Conservation (phyloP, 1,284 basidiomycete species). For the Rhizoctonia solani region DNA sequence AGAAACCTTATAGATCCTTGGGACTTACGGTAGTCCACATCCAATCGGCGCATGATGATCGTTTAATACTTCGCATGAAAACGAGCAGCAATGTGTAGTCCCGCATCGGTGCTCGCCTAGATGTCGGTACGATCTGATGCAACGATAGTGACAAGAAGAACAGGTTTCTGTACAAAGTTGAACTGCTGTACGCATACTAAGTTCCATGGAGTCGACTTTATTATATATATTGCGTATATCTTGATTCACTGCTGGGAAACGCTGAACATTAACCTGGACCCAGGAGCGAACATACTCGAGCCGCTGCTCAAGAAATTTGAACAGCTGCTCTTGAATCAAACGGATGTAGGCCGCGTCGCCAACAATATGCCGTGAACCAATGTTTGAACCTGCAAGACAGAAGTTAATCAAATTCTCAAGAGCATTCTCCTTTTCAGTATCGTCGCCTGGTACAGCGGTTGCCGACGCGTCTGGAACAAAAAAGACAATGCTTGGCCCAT, state of each 20-base stretch:
- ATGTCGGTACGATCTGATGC: slow-evolving; percentile 31
- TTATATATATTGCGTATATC: slow-evolving; percentile 32
- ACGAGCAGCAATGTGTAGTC: slow-evolving; percentile 34
- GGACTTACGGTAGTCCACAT: slow-evolving; percentile 54
- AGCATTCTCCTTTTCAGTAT: not conserved
- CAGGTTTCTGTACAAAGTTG: slow-evolving; percentile 35
- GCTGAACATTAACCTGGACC: slow-evolving; percentile 34
- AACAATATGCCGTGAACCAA: not conserved
- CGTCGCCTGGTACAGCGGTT: not conserved
- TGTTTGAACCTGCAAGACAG: not conserved
- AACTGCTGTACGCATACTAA: slow-evolving; percentile 13
- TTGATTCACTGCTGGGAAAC: slow-evolving; percentile 32
- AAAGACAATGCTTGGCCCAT: not conserved
- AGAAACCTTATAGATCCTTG: not conserved
- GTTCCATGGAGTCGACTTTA: slow-evolving; percentile 11
- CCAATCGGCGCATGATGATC: slow-evolving; percentile 32
- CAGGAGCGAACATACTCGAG: slow-evolving; percentile 32
- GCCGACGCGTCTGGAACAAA: slow-evolving; percentile 2
- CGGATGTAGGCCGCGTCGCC: slow-evolving; percentile 10
- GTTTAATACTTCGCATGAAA: slow-evolving; percentile 32
- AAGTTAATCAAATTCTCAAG: not conserved
- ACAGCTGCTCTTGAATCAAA: not conserved
- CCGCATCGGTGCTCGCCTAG: slow-evolving; percentile 33
- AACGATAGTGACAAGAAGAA: slow-evolving; percentile 25
- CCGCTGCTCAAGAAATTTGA: slow-evolving; percentile 8